These are phyloP conservation scores for Carpediemonas membranifera DNA, from an alignment of 78 protist species.

Conservation along the genomic window DNA sequence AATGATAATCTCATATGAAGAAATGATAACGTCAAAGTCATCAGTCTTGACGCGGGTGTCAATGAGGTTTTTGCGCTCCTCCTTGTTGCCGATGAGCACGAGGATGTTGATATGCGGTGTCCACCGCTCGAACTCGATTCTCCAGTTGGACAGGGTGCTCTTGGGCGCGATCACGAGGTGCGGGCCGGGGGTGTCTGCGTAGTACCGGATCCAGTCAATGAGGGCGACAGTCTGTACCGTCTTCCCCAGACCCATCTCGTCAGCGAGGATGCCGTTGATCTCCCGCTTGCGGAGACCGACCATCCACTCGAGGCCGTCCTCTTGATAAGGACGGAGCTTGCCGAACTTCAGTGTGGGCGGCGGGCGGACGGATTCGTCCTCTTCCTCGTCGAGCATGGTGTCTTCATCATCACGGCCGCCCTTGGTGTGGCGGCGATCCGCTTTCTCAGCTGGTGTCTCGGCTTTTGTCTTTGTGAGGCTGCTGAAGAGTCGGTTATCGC, in stretches of 20 bases:
- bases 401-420: no score
- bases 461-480: no score
- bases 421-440: no score
- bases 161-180: constrained; percentile 75
- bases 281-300: constrained; percentile 60
- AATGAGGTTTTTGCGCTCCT: constrained; percentile 41
- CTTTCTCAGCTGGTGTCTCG: no score
- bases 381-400: constrained; percentile 57
- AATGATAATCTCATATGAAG: constrained; percentile 75
- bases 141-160: constrained; percentile 79
- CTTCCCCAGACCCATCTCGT: constrained; percentile 46
- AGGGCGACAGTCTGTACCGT: constrained; percentile 15
- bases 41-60: constrained; percentile 20
- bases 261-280: constrained; percentile 79
- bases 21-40: constrained; percentile 66
- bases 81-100: constrained; percentile 63
- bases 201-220: no score
- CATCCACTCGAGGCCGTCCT: constrained; percentile 84
- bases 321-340: no score
- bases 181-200: no score
- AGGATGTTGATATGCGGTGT: constrained; percentile 42
- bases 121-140: constrained; percentile 67
- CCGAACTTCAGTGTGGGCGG: no score
- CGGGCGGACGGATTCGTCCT: no score
- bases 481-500: no score